Base-by-base conservation (phyloP, 208 protist genomes). In the Leishmania braziliensis region DNA sequence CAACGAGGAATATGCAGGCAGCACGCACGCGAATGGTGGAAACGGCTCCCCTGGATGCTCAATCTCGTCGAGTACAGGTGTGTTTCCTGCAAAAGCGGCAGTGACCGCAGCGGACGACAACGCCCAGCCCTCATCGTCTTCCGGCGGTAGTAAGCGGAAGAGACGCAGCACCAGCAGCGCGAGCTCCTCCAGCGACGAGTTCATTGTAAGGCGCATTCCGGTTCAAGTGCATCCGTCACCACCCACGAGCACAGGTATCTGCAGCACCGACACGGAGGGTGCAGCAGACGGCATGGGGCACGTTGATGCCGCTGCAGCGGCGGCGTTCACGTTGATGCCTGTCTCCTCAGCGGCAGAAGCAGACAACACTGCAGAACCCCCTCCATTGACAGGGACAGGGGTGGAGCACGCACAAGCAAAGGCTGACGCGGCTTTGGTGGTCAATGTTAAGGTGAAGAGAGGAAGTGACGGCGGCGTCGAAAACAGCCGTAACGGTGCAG, bases 161-260 rank as follows among this genome's bases (percentile, higher is more conserved):
- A 71, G 29, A 9, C 58, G 60, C 8, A 36, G 29, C 56, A 65
- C 10, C 56, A 60, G 54, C 39, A 60, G 33, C 71, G 26, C 70
- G 48, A 71, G 63, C 62, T 73, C 65, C 63, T 83, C 80, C 33
- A 79, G 74, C 23, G 39, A 5, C 36, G 80, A 54, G 18, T 83
- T 79, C 43, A 75, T 43, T 0, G 80, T 79, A 33, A 56, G 63
- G 46, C 54, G 29, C 33, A 58, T 48, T 33, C 6, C 29, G 1
- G 48, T n/a, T 51, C 71, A 75, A 23, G 9, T n/a, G 18, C 29
- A 75, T 43, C 26, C 39, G 36, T 71, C 66, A 26, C 16, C 66
- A 50, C 23, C 71, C 4, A 48, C 8, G 39, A 75, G 48, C 71
- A 26, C 71, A 71, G 66, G 18, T 71, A 5, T 16, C 0, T 46